phyloP scores from a whole-genome alignment of 768 basidiomycete genomes.

The Suillus subalutaceus region DNA sequence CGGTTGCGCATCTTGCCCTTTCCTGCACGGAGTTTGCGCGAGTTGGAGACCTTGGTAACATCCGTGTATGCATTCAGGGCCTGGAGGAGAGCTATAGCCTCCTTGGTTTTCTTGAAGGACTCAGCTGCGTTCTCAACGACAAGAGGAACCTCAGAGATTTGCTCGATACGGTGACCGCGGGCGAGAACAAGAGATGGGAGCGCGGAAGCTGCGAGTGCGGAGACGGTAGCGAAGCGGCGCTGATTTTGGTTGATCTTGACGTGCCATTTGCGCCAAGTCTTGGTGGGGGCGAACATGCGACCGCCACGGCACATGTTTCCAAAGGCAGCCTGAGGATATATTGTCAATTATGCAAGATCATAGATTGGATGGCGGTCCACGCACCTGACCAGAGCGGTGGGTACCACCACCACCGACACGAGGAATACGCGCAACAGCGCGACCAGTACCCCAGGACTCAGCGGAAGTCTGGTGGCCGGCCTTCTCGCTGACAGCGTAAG shows the following conservation, averaged over 20 bases:
- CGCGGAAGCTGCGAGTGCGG: conserved; percentile 96
- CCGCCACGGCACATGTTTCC: conserved; percentile 99
- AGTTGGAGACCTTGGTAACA: conserved; percentile 96
- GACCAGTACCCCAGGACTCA: conserved; percentile 99
- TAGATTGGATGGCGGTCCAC: neutral
- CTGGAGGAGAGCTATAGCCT: conserved; percentile 94
- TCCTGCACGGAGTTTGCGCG: conserved; percentile 94
- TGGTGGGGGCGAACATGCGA: conserved; percentile 99
- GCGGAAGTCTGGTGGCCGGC: conserved; percentile 99
- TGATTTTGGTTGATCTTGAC: conserved; percentile 99
- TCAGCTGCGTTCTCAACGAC: conserved; percentile 82
- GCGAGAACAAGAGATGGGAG: conserved; percentile 96
- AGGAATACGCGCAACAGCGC: conserved; percentile 99
- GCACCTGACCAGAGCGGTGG: conserved; percentile 94
- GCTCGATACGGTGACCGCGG: conserved; percentile 98
- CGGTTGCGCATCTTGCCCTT: conserved; percentile 98
- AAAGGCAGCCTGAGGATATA: conserved; percentile 79
- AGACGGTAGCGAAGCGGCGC: conserved; percentile 96
- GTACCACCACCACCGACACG: conserved; percentile 99
- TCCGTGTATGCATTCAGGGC: conserved; percentile 86
- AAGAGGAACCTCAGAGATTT: conserved; percentile 94
- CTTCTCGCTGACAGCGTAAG: conserved; percentile 95
- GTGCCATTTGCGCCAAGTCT: conserved; percentile 99
- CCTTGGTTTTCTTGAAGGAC: conserved; percentile 94
- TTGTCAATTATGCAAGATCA: neutral